These are phyloP conservation scores for Daldinia grandis DNA, from an alignment of 495 filamentous ascomycete species.

Conservation along the genomic window DNA sequence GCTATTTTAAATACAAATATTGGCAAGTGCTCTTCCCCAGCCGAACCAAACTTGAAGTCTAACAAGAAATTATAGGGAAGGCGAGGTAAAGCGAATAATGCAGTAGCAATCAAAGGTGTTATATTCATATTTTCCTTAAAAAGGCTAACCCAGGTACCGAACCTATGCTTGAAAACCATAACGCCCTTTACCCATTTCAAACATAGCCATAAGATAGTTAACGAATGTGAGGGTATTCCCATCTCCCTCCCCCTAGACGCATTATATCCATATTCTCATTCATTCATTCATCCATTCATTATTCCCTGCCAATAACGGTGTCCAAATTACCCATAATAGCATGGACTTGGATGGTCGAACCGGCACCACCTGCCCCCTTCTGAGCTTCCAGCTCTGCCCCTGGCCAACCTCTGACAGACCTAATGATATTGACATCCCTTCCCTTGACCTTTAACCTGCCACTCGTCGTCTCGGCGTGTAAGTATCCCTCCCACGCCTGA, in stretches of 20 bases:
- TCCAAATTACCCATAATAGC: conserved; percentile 45
- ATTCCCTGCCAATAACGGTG: conserved; percentile 44
- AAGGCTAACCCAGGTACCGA: conserved; percentile 6
- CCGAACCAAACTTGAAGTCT: neutral
- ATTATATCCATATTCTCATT: neutral
- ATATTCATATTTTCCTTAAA: neutral
- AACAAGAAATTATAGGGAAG: neutral
- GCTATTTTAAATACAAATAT: neutral
- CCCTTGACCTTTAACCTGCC: conserved; percentile 46
- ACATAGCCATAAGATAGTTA: neutral
- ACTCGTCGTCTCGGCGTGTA: conserved; percentile 41
- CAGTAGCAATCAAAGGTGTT: neutral
- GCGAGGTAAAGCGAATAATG: neutral
- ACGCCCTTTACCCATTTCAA: conserved; percentile 1
- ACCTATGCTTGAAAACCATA: conserved; percentile 3
- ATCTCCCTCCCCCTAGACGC: neutral
- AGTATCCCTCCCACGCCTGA: conserved; percentile 52
- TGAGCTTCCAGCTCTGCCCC: conserved; percentile 46
- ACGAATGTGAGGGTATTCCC: conserved; percentile 29
- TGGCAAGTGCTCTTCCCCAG: neutral
- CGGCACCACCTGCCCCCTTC: conserved; percentile 48
- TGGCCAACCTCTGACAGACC: conserved; percentile 40
- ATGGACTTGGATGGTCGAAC: conserved; percentile 36
- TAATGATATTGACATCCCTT: conserved; percentile 47
- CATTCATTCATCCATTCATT: neutral